These are phyloP conservation scores for Chamaenerion angustifolium DNA, from an alignment of 345 rosid species.

Conservation along the genomic window DNA sequence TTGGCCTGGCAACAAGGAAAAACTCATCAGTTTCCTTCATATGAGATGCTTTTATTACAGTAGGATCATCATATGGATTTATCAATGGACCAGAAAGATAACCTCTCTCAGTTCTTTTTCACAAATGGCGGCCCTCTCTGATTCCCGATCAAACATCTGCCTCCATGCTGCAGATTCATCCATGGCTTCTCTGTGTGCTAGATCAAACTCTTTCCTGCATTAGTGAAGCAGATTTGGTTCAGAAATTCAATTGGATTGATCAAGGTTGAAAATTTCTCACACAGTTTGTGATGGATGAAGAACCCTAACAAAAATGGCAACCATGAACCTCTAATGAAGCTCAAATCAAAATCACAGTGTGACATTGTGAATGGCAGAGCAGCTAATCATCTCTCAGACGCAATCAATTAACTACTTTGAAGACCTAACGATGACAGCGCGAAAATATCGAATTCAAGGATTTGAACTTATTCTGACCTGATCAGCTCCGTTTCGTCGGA, in stretches of 20 bases:
- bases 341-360: neutral
- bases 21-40: neutral
- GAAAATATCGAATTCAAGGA: too few relatives aligned
- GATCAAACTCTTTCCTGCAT: conserved; percentile 39
- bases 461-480: conserved; percentile 17
- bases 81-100: neutral
- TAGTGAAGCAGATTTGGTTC: too few relatives aligned
- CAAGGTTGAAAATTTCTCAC: too few relatives aligned
- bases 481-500: conserved; percentile 47
- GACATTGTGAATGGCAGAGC: too few relatives aligned
- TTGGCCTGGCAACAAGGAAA: conserved; percentile 31
- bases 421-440: too few relatives aligned
- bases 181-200: conserved; percentile 83
- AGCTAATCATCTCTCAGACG: too few relatives aligned
- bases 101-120: conserved; percentile 48
- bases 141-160: conserved; percentile 50
- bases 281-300: too few relatives aligned
- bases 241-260: too few relatives aligned
- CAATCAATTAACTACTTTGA: too few relatives aligned
- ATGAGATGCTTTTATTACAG: neutral
- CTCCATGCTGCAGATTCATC: conserved; percentile 98
- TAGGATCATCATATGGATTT: neutral
- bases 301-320: too few relatives aligned
- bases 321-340: too few relatives aligned
- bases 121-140: conserved; percentile 50